Evolutionary conservation across 2,329 filamentous ascomycete species (phyloP), one percentile per base, ranked within the genome.

Genomic region (Didymosphaeria variabile): DNA sequence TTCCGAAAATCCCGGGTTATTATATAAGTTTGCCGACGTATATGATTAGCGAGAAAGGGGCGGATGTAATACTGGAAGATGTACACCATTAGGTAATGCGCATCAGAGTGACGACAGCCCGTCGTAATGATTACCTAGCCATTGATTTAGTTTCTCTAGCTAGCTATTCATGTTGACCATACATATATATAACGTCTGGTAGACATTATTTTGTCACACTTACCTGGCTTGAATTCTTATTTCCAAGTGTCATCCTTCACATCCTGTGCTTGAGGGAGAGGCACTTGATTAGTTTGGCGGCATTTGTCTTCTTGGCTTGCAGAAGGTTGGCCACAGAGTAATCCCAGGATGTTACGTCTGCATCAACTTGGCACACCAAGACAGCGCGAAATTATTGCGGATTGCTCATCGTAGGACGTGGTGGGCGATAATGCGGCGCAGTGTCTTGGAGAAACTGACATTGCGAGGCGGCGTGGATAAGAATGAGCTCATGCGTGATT

Each of bases 21-120:
- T 58, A 52, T 31, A 32, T 36, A 63, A 83, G 79, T 55, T 87
- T 85, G 67, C 80, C 83, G 29, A 79, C 81, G 0, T 87, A 86
- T 65, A 86, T 89, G 73, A 78, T 86, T 6, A 81, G 80, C 1
- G 87, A 89, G 79, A 90, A 89, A 79, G 87, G 87, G 1, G 84
- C 85, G 2, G 86, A 88, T n/a, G 9, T n/a, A 17, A 40, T 40
- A 2, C n/a, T 40, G 38, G 38, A 17, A 15, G 38, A 40, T n/a
- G 38, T 29, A 29, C 26, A 29, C 26, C 26, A 29, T 4, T 29
- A 29, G 26, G 26, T 29, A 29, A 29, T 29, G 26, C 26, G 2
- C 26, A 72, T 82, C 26, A 6, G 26, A 29, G 4, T 29, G 26
- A 29, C 26, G 26, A 29, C 26, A 29, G 26, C 26, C 1, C 26